Conservation (phyloP, 2,329 filamentous ascomycete genomes). For the Fusarium protoensiforme region DNA sequence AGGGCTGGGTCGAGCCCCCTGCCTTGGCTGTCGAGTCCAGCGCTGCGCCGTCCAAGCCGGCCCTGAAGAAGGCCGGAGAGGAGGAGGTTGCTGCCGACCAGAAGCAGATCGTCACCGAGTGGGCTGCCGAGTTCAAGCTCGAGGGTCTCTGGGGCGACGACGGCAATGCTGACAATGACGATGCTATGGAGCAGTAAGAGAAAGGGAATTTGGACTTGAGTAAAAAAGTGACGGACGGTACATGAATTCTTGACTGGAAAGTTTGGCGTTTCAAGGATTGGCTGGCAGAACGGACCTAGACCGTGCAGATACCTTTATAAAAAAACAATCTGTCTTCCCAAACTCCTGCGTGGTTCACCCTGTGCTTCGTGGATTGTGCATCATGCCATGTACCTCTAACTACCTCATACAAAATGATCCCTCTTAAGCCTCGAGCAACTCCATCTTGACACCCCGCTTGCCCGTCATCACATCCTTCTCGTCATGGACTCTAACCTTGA, state of each 20-base stretch:
- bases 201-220: conserved; percentile 15
- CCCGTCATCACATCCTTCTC: conserved; percentile 96
- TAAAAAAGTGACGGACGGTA: conserved; percentile 40
- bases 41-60: conserved; percentile 45
- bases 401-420: not conserved
- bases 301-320: conserved; percentile 43
- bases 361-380: conserved; percentile 28
- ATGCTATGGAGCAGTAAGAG: conserved; percentile 64
- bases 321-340: conserved; percentile 39
- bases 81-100: conserved; percentile 69
- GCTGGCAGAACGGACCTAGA: conserved; percentile 45
- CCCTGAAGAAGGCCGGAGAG: conserved; percentile 53
- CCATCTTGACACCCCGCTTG: conserved; percentile 89
- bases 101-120: conserved; percentile 90
- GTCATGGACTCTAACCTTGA: conserved; percentile 88
- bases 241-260: conserved; percentile 44
- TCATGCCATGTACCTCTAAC: conserved; percentile 9
- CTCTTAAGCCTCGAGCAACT: conserved; percentile 60
- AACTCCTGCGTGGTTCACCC: conserved; percentile 30
- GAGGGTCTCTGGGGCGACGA: conserved; percentile 92
- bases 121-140: conserved; percentile 94
- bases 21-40: conserved; percentile 65
- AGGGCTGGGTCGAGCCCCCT: conserved; percentile 89
- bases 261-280: conserved; percentile 49
- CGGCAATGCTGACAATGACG: conserved; percentile 48